Base-by-base conservation (phyloP, 1,284 basidiomycete genomes). In the Leccinum subatratum region DNA sequence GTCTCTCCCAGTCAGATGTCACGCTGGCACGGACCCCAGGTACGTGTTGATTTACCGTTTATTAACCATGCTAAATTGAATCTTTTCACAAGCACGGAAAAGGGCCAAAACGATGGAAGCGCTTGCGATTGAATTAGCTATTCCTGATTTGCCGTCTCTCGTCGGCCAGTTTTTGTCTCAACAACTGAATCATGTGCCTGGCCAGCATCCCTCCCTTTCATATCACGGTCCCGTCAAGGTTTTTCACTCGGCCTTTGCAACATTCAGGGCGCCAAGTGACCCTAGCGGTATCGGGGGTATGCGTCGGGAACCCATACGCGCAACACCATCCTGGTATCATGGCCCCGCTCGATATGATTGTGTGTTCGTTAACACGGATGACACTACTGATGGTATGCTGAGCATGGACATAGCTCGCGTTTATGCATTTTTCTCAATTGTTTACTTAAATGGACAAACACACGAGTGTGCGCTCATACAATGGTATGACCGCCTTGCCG, bases 401-500 rank as follows among this genome's bases (percentile, higher is more conserved):
- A 20, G 60, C 42, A 65, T 65, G 63, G 61, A 65, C 1, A 16
- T 67, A 4, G 42, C 32, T 4, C 5, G 11, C 1, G 20, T 54
- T 8, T 20, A 20, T 6, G 25, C n/a, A 20, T 66, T 62, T 25
- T 66, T 65, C 12, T 65, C 59, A 28, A 62, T 66, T 51, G 7
- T 5, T 25, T 20, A 69, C 20, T 62, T 14, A 2, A 30, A 62
- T 11, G 37, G 62, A 3, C 3, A 45, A 28, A 30, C 22, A 9
- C 64, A 34, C 7, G 11, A 57, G 4, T 69, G 64, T 48, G 42
- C 45, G 9, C n/a, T 69, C 0, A 25, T 69, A 6, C 63, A 59
- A 3, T 69, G 68, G 68, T 69, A 66, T 37, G 61, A 69, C 25
- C 28, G 4, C 0, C 4, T 69, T 14, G 20, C 11, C 1, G 64